These are phyloP conservation scores for Aspergillus versicolor DNA, from an alignment of 2,329 filamentous ascomycete genomes.

Conservation along the genomic window DNA sequence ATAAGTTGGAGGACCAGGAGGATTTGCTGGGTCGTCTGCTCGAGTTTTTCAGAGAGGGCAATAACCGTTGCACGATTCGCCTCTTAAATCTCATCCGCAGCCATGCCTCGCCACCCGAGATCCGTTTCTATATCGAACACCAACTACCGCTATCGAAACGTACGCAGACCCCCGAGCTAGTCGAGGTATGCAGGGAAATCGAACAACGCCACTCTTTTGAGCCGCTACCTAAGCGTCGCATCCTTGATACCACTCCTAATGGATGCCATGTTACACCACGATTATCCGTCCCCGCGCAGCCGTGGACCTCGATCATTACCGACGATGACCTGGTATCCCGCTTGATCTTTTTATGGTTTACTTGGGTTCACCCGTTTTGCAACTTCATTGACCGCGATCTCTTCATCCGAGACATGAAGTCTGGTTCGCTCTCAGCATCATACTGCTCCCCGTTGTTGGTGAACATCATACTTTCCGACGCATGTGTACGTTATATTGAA, in stretches of 20 bases:
- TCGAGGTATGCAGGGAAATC: conserved; percentile 19
- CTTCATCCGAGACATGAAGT: conserved; percentile 37
- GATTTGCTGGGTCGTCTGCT: conserved; percentile 26
- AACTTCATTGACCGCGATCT: conserved; percentile 34
- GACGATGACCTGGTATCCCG: conserved; percentile 32
- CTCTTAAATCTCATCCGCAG: conserved; percentile 29
- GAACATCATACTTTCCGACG: conserved; percentile 33
- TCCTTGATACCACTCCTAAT: conserved; percentile 14
- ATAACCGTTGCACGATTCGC: conserved; percentile 17
- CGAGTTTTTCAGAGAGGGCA: conserved; percentile 22
- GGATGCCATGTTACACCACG: conserved; percentile 19
- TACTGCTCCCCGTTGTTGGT: conserved; percentile 39
- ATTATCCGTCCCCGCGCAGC: conserved; percentile 26
- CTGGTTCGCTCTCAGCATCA: conserved; percentile 22
- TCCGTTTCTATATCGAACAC: conserved; percentile 26
- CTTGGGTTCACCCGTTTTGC: conserved; percentile 30
- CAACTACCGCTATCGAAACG: conserved; percentile 18
- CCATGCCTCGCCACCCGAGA: conserved; percentile 27
- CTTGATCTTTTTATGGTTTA: conserved; percentile 33
- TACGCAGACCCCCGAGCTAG: conserved; percentile 22
- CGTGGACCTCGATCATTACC: conserved; percentile 29
- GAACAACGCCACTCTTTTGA: conserved; percentile 18
- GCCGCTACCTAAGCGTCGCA: conserved; percentile 15
- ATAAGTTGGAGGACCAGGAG: conserved; percentile 26
- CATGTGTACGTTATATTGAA: conserved; percentile 26